These are phyloP conservation scores for Ophiocordyceps robertsii DNA, from an alignment of 2,329 filamentous ascomycete species.

Conservation along the genomic window DNA sequence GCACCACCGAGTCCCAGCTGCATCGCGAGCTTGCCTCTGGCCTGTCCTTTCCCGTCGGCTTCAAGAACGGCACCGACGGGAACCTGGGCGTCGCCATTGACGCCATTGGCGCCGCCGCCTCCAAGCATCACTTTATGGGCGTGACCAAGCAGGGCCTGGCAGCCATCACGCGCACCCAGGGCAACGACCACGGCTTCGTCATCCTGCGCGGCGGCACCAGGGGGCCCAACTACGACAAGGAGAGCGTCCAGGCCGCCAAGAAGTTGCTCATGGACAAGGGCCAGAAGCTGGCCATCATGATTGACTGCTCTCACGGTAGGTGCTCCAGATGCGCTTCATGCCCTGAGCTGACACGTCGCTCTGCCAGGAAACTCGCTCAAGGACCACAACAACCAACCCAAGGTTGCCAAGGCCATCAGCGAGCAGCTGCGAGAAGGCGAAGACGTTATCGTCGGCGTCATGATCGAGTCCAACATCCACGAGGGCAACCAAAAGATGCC, in stretches of 20 bases:
- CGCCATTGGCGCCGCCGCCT: conserved; percentile 75
- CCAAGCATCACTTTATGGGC: conserved; percentile 95
- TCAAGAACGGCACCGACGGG: conserved; percentile 98
- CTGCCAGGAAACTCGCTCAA: conserved; percentile 80
- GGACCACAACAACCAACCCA: conserved; percentile 93
- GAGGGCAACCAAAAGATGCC: conserved; percentile 85
- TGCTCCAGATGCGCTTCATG: conserved; percentile 1
- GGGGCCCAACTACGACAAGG: conserved; percentile 87
- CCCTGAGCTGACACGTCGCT: conserved; percentile 2
- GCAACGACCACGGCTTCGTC: conserved; percentile 95
- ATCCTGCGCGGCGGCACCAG: conserved; percentile 84
- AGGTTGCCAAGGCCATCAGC: conserved; percentile 68
- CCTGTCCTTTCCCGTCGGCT: conserved; percentile 92
- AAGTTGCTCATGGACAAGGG: conserved; percentile 70
- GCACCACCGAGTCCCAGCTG: conserved; percentile 92
- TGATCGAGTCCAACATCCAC: conserved; percentile 98
- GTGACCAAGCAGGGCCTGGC: conserved; percentile 96
- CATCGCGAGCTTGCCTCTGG: conserved; percentile 93
- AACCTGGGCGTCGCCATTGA: conserved; percentile 85
- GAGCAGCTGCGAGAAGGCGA: conserved; percentile 84
- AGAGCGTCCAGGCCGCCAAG: conserved; percentile 67
- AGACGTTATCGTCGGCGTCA: conserved; percentile 82
- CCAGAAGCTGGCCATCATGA: conserved; percentile 83
- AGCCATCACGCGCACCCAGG: conserved; percentile 82
- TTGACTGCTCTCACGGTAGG: conserved; percentile 92